Base-by-base conservation (phyloP, 2,329 filamentous ascomycete genomes). In the Diaporthe ampelina region DNA sequence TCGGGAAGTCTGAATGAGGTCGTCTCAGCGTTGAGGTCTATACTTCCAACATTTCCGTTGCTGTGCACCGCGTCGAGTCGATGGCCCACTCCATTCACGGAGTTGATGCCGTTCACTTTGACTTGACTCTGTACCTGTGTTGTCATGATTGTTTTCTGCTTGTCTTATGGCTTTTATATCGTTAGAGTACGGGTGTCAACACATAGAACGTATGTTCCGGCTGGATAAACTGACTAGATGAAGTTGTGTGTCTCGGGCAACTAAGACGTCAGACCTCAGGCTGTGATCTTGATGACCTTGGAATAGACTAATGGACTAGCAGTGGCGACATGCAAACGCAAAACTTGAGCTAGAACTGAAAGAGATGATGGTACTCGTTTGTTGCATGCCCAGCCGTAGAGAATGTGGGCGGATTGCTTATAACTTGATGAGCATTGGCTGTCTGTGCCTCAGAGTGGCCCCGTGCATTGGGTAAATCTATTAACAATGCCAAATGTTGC, bases 1-100 rank as follows among this genome's bases (percentile, higher is more conserved):
- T 77, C 76, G 4, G 76, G 76, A 32, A 77, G 75, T 24, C 70
- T 69, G 59, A 75, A 77, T 3, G 19, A 54, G 15, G 43, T 72
- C 45, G 29, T 72, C 37, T 72, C 57, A 32, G 32, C 56, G 17
- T 59, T 48, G 29, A 37, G 15, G 43, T 48, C 56, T 37, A 70
- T 40, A 13, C 56, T 43, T 59, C 40, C 68, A 40, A 70, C 29
- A 32, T 10, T 50, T 37, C 40, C 57, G 13, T 40, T 48, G 29
- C 56, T 29, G 19, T 32, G 29, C 29, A 50, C n/a, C 17, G 56
- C 4, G 68, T 37, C 54, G 10, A 52, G n/a, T 21, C 43, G 54
- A 48, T 70, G 40, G 43, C 52, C 17, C 56, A 29, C 17, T 37
- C 54, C 68, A 48, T 70, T 40, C 24, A 21, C 52, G 24, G 67